These are phyloP conservation scores for Francoa sonchifolia DNA, from an alignment of 441 rosid species.

Conservation along the genomic window DNA sequence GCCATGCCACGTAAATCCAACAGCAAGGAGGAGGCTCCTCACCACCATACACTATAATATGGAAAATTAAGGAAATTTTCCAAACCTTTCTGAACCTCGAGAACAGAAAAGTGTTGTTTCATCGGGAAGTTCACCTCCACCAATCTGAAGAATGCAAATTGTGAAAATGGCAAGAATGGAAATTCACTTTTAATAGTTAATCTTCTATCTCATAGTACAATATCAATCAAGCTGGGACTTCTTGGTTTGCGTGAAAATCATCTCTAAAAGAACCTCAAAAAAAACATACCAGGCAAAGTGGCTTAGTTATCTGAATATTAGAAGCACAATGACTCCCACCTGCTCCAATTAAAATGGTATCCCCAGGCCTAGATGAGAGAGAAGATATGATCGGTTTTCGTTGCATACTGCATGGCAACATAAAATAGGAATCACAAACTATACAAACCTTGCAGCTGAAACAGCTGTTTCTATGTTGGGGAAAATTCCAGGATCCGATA, in stretches of 20 bases:
- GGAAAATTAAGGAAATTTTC: constrained; percentile 1
- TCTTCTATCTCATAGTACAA: not conserved
- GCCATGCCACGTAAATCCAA: constrained; percentile 7
- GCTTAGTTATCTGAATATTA: constrained; percentile 75
- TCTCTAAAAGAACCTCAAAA: too few species aligned
- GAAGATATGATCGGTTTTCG: constrained; percentile 11
- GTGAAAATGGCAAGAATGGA: constrained; percentile 11
- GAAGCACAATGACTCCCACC: constrained; percentile 75
- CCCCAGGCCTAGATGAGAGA: constrained; percentile 64
- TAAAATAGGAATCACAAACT: constrained; percentile 5
- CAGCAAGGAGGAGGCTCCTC: constrained; percentile 6
- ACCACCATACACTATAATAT: not conserved
- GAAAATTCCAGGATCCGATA: constrained; percentile 57
- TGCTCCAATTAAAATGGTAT: constrained; percentile 77
- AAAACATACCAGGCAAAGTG: constrained; percentile 83
- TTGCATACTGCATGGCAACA: not conserved
- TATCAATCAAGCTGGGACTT: not conserved
- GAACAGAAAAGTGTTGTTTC: constrained; percentile 74
- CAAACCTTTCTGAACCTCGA: constrained; percentile 94
- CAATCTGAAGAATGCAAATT: constrained; percentile 44
- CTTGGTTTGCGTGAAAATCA: too few species aligned
- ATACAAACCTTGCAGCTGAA: constrained; percentile 78
- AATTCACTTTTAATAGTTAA: too few species aligned
- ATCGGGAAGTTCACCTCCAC: constrained; percentile 85
- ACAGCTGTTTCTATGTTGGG: constrained; percentile 67